A percentile compares a stretch with the other conserved stretches of the same genome.
These are phyloP conservation scores for Solanum chaucha DNA, from an alignment of 257 asterid species.

Conservation along the genomic window DNA sequence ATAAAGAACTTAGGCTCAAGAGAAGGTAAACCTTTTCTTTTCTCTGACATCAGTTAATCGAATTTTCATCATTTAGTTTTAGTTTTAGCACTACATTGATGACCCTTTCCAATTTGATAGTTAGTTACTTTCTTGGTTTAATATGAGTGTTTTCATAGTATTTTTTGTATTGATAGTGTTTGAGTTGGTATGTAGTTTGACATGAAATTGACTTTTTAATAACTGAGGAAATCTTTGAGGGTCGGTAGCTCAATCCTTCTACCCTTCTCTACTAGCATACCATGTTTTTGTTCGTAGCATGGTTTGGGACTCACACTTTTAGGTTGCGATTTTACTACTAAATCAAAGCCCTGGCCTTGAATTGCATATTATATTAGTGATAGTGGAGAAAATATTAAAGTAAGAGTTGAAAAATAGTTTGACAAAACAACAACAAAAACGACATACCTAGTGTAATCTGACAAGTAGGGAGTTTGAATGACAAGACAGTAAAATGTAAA, in stretches of 20 bases:
- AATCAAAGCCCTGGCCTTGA: neutral
- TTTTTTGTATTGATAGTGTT: neutral
- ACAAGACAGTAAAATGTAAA: neutral
- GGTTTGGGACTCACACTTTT: neutral
- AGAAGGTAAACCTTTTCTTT: slow-evolving; percentile 32
- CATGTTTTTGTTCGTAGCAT: neutral
- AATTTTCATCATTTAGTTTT: neutral
- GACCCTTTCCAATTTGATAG: neutral
- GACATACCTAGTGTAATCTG: neutral
- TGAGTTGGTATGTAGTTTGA: neutral
- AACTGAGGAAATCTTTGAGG: neutral
- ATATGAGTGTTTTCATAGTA: neutral
- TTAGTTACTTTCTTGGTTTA: neutral
- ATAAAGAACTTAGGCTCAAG: slow-evolving; percentile 47
- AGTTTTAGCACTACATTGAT: neutral
- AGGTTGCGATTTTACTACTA: neutral
- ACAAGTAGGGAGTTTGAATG: neutral
- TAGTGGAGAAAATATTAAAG: neutral
- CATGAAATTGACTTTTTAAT: neutral
- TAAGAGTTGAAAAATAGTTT: neutral
- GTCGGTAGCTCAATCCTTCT: neutral
- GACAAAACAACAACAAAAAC: neutral
- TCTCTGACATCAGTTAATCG: neutral
- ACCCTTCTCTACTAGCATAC: neutral
- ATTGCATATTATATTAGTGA: neutral